Percentiles rank a stretch among this genome's conserved stretches.
Evolutionary conservation across 2,329 filamentous ascomycete species (phyloP).

Genomic region (Pestalotiopsis fici): DNA sequence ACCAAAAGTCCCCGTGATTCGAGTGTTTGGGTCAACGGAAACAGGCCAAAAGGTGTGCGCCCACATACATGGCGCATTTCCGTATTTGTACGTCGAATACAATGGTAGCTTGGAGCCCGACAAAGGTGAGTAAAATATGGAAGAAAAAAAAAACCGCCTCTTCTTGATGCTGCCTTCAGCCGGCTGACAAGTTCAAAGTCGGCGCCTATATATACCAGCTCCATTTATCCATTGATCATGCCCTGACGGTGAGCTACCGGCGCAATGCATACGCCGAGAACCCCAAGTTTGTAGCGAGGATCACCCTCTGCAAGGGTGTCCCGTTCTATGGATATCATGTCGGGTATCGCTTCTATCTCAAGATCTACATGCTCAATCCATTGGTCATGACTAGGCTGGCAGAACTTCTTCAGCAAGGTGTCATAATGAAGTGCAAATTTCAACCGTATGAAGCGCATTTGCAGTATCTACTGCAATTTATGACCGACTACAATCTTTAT

Average conservation of each 20-base stretch:
- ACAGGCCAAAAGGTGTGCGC: constrained; percentile 95
- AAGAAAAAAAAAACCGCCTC: no score
- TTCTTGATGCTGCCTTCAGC: neutral
- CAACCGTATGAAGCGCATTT: constrained; percentile 95
- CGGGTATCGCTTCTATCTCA: constrained; percentile 87
- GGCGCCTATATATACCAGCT: constrained; percentile 74
- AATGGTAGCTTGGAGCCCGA: constrained; percentile 66
- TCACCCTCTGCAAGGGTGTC: constrained; percentile 87
- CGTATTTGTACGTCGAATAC: constrained; percentile 93
- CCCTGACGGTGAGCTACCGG: constrained; percentile 81
- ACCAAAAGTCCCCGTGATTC: constrained; percentile 80
- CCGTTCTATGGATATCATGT: constrained; percentile 97
- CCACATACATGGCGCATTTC: constrained; percentile 93
- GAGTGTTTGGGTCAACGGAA: constrained; percentile 90
- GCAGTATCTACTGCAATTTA: constrained; percentile 92
- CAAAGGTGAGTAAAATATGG: constrained; percentile 55
- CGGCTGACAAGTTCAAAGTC: constrained; percentile 48
- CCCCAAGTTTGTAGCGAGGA: constrained; percentile 78
- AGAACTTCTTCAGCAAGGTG: constrained; percentile 85
- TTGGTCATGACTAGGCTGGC: constrained; percentile 82
- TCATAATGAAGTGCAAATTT: constrained; percentile 78
- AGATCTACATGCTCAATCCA: constrained; percentile 92
- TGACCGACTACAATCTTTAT: constrained; percentile 97
- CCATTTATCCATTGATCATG: constrained; percentile 88
- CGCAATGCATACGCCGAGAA: constrained; percentile 70